phyloP scores from a whole-genome alignment of 2,329 filamentous ascomycete genomes.

The Colletotrichum noveboracense region DNA sequence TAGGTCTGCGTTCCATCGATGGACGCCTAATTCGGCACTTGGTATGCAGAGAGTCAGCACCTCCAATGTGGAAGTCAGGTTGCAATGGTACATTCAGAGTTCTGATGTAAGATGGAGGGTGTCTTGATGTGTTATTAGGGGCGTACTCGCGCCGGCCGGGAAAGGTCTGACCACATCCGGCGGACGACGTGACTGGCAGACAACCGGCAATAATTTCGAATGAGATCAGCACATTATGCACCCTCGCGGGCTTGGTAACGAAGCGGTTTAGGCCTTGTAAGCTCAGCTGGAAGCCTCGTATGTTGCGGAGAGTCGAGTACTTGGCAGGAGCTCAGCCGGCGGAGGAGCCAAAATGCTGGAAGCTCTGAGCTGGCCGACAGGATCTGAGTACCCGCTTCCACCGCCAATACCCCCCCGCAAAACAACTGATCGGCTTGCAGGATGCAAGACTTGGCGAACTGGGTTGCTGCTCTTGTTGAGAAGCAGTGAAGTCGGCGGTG shows the following conservation, averaged over 20 bases:
- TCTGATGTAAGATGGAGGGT: neutral
- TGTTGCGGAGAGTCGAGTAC: neutral
- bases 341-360: neutral
- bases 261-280: neutral
- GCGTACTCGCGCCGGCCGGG: neutral
- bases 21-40: constrained; percentile 3
- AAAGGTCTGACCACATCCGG: neutral
- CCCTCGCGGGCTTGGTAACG: neutral
- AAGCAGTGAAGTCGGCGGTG: neutral
- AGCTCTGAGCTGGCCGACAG: neutral
- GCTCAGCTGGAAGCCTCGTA: neutral
- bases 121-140: neutral
- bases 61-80: neutral
- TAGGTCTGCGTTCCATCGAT: neutral
- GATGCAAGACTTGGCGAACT: neutral
- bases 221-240: neutral
- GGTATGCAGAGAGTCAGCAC: constrained; percentile 5
- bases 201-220: neutral
- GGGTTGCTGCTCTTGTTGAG: neutral
- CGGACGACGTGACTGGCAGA: neutral
- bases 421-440: neutral
- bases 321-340: neutral
- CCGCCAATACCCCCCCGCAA: neutral
- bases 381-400: neutral
- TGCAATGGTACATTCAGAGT: neutral